A percentile compares a stretch with the other conserved stretches of the same genome.
Evolutionary conservation across 192 early-diverging fungal genomes (phyloP).

Genomic region (Coemansia sp.): DNA sequence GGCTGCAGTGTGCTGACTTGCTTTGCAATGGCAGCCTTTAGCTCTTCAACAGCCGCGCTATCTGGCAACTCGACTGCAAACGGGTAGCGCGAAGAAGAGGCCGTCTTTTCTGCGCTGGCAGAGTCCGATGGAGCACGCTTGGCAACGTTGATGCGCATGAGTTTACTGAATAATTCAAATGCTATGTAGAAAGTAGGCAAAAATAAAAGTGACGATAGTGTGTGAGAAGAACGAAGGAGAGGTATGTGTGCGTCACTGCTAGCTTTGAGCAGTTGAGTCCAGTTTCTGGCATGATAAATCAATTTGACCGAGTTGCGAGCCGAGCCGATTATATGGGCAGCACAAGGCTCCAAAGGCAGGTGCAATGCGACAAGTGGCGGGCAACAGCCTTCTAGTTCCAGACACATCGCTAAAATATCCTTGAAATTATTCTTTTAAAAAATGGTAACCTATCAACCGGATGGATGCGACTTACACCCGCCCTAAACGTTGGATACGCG

Average conservation of each 20-base stretch:
- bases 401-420: conserved; percentile 5
- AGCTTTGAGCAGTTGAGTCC: too few species aligned
- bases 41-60: conserved; percentile 66
- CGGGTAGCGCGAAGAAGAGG: conserved; percentile 31
- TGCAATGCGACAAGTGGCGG: not conserved
- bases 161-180: conserved; percentile 36
- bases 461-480: conserved; percentile 2
- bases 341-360: not conserved
- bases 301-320: not conserved
- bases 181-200: conserved; percentile 13
- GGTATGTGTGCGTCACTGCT: not conserved
- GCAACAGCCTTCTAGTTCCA: not conserved
- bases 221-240: not conserved
- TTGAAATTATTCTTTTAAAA: conserved; percentile 2
- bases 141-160: conserved; percentile 45
- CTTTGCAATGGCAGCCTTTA: conserved; percentile 68
- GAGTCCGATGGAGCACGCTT: conserved; percentile 27
- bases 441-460: conserved; percentile 8
- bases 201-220: not conserved
- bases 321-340: not conserved
- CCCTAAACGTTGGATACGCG: conserved; percentile 4
- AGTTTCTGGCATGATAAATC: not conserved
- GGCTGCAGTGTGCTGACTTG: conserved; percentile 57
- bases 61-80: conserved; percentile 64
- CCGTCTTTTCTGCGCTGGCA: not conserved